Base-by-base conservation (phyloP, 768 basidiomycete genomes). In the Calocera cornea region DNA sequence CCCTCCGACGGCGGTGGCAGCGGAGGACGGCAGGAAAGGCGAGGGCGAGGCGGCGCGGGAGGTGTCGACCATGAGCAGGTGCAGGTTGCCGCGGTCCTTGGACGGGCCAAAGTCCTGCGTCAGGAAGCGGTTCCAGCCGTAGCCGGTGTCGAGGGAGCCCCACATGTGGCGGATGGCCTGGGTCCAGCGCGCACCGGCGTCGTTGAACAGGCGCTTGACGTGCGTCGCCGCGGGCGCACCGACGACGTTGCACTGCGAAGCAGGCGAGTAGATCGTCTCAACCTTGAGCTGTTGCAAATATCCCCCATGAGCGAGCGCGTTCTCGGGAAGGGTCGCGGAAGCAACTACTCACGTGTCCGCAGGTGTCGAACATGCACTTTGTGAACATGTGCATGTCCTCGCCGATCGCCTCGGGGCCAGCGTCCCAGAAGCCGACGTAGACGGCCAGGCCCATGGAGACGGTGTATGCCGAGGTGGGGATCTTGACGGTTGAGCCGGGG, bases 371-470 rank as follows among this genome's bases (percentile, higher is more conserved):
- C n/a, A 71, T 65, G 50, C 72, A 74, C 66, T 75, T 75, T 65
- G 72, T 69, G 67, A 68, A 72, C 74, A 75, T 75, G 70, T 75
- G 73, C 74, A 75, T 74, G 69, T 75, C 74, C 66, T 75, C 74
- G n/a, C 74, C 74, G 65, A 75, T 75, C 64, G 72, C 71, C 64
- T 72, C 66, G 27, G 70, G 70, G 36, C 72, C 73, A 34, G 74
- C 66, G 68, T 75, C 74, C 71, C 73, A 73, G 66, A 74, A 74
- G 16, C 73, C 74, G 54, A 74, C 72, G 33, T 66, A 65, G 29
- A 69, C 69, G 11, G 71, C 70, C 17, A 75, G 69, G 17, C 64
- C 65, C 66, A 74, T 68, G 1, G 73, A 74, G 19, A 74, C 64
- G 31, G 69, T 67, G 67, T 75, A 75, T 22, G 74, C 74, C 1